Percentiles rank a stretch among this genome's conserved stretches.
Conservation (phyloP, 306 rosid genomes). For the Canavalia ensiformis region DNA sequence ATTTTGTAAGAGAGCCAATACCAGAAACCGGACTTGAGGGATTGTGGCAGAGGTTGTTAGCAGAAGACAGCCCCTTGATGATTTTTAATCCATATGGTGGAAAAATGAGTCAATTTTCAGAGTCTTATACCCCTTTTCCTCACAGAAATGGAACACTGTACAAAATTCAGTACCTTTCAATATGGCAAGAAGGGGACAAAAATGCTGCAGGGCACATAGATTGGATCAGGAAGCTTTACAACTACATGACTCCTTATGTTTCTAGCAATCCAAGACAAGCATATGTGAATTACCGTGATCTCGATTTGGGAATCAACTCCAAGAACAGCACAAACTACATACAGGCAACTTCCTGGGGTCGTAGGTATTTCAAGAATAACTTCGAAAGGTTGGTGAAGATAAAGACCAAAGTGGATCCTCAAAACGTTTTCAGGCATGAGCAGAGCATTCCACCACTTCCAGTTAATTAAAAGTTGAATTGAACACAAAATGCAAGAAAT, state of each 20-base stretch:
- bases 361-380: constrained; percentile 55
- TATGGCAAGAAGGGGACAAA: constrained; percentile 48
- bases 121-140: constrained; percentile 65
- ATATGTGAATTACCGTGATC: constrained; percentile 62
- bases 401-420: constrained; percentile 59
- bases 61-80: constrained; percentile 55
- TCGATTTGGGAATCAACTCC: constrained; percentile 59
- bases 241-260: constrained; percentile 58
- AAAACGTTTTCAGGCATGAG: constrained; percentile 63
- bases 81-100: constrained; percentile 74
- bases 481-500: not conserved
- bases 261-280: constrained; percentile 56
- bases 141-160: constrained; percentile 68
- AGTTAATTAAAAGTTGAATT: not conserved
- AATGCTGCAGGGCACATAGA: constrained; percentile 49
- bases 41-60: constrained; percentile 61
- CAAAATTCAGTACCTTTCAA: constrained; percentile 55
- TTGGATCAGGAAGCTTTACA: constrained; percentile 61
- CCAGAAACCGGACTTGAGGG: constrained; percentile 56
- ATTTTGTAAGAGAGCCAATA: constrained; percentile 63
- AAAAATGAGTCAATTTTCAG: constrained; percentile 62
- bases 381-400: constrained; percentile 57
- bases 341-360: constrained; percentile 57
- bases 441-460: constrained; percentile 62
- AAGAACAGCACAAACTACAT: constrained; percentile 52